Percentiles rank a stretch among this genome's conserved stretches.
Evolutionary conservation across 2,329 filamentous ascomycete species (phyloP).

Genomic region (Penicillium sp.): DNA sequence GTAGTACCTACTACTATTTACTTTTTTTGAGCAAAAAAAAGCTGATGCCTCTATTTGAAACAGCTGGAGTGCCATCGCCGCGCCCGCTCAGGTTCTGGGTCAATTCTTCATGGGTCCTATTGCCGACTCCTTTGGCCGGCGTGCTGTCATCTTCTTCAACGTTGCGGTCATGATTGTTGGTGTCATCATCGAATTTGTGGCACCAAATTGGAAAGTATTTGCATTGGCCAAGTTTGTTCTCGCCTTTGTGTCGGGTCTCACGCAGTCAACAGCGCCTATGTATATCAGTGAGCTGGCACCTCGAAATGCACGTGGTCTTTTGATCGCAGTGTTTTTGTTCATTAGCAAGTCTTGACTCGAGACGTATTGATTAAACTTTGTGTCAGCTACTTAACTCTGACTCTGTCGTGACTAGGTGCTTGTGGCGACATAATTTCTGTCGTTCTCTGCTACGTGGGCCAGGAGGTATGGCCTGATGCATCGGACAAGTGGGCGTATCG

Average conservation of each 20-base stretch:
- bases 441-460: background rate
- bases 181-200: background rate
- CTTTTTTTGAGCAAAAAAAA: no score
- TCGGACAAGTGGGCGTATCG: background rate
- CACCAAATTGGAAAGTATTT: background rate
- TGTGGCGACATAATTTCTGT: background rate
- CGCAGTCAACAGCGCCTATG: background rate
- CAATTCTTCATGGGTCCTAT: background rate
- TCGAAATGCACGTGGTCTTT: background rate
- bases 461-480: background rate
- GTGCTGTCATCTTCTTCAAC: background rate
- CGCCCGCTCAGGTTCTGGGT: background rate
- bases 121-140: background rate
- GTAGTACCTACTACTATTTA: no score
- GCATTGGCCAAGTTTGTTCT: background rate
- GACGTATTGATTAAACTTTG: no score
- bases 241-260: background rate
- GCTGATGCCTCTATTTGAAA: background rate
- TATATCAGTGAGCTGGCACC: background rate
- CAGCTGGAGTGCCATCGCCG: background rate
- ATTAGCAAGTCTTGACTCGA: background rate
- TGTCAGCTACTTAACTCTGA: no score
- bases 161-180: background rate
- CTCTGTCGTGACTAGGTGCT: no score
- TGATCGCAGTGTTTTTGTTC: background rate